phyloP scores from a whole-genome alignment of 768 basidiomycete genomes.

The Arthromyces matolae region DNA sequence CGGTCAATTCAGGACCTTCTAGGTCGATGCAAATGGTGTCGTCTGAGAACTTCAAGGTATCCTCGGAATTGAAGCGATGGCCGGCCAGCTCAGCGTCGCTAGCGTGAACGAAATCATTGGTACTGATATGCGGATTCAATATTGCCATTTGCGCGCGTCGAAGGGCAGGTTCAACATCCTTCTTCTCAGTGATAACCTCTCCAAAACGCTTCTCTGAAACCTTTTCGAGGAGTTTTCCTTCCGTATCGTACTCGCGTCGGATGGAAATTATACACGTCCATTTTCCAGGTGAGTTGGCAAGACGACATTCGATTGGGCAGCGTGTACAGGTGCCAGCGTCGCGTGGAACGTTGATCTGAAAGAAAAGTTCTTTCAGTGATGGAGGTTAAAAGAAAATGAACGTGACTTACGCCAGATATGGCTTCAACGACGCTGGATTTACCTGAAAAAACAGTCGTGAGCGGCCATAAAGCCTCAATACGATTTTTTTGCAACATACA shows the following conservation, averaged over 20 bases:
- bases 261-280: conserved; percentile 41
- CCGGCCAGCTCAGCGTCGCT: conserved; percentile 25
- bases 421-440: conserved; percentile 49
- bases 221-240: conserved; percentile 24
- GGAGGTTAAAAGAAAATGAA: background rate
- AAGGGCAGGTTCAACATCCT: conserved; percentile 38
- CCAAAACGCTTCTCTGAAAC: conserved; percentile 18
- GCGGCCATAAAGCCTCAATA: too few species aligned
- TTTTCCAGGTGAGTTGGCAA: conserved; percentile 19
- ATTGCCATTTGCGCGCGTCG: conserved; percentile 37
- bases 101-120: conserved; percentile 2
- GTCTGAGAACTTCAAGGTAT: conserved; percentile 30
- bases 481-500: too few species aligned
- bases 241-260: conserved; percentile 34
- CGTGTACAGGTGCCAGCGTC: conserved; percentile 46
- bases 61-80: background rate
- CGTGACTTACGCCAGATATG: conserved; percentile 40
- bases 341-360: conserved; percentile 45
- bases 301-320: conserved; percentile 36
- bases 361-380: background rate
- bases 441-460: too few species aligned
- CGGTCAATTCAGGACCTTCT: conserved; percentile 34
- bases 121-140: conserved; percentile 17
- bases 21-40: conserved; percentile 41
- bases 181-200: conserved; percentile 29